Percentiles rank a stretch among this genome's conserved stretches.
phyloP scores from a whole-genome alignment of 2,329 filamentous ascomycete genomes.

The Aspergillus spinulosporus region DNA sequence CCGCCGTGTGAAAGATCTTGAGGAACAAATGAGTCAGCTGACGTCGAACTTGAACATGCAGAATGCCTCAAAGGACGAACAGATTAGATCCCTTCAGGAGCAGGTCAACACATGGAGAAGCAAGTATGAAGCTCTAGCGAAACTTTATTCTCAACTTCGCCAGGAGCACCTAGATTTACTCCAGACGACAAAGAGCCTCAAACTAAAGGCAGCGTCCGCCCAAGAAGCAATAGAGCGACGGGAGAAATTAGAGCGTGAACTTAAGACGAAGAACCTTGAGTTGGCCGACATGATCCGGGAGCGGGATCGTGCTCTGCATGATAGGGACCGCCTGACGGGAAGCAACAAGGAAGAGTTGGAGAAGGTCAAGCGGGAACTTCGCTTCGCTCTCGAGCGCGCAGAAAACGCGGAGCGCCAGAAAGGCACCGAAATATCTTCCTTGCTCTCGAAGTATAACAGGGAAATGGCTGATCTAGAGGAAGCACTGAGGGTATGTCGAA shows the following conservation, averaged over 20 bases:
- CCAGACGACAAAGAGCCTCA: slow-evolving; percentile 93
- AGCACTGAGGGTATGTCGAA: slow-evolving; percentile 60
- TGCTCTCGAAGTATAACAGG: slow-evolving; percentile 94
- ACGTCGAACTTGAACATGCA: slow-evolving; percentile 84
- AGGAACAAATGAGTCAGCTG: slow-evolving; percentile 80
- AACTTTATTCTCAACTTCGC: slow-evolving; percentile 93
- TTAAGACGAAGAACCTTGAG: slow-evolving; percentile 99
- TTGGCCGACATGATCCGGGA: slow-evolving; percentile 98
- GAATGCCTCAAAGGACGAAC: slow-evolving; percentile 85
- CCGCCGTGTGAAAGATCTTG: slow-evolving; percentile 86
- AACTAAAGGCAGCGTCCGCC: slow-evolving; percentile 93
- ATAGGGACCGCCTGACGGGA: slow-evolving; percentile 83
- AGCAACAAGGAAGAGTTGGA: slow-evolving; percentile 91
- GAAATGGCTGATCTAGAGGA: slow-evolving; percentile 98
- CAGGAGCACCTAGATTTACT: slow-evolving; percentile 93
- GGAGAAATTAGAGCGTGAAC: slow-evolving; percentile 93
- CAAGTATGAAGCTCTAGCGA: slow-evolving; percentile 95
- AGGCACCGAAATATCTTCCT: slow-evolving; percentile 88
- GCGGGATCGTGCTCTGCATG: slow-evolving; percentile 87
- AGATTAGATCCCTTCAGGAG: slow-evolving; percentile 88
- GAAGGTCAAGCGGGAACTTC: slow-evolving; percentile 89
- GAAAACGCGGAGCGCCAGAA: slow-evolving; percentile 92
- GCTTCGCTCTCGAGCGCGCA: slow-evolving; percentile 85
- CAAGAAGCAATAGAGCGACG: slow-evolving; percentile 94
- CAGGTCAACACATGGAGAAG: slow-evolving; percentile 97